These are phyloP conservation scores for Fusarium sp. DNA, from an alignment of 2,329 filamentous ascomycete genomes.

Conservation along the genomic window DNA sequence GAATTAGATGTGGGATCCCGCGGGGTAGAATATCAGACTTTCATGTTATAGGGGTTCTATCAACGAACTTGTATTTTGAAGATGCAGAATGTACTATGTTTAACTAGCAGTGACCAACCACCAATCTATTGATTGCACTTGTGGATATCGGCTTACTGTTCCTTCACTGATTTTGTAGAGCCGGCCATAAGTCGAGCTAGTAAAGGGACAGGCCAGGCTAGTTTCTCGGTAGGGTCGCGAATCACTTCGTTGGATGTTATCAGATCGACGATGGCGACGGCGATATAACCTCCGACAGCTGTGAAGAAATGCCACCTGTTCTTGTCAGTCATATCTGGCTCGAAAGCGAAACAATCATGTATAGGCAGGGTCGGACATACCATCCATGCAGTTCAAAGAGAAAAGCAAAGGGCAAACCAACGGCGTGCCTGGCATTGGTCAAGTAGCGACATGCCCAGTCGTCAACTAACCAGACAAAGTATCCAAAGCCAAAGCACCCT, in stretches of 20 bases:
- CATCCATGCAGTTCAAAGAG: conserved; percentile 56
- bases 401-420: conserved; percentile 54
- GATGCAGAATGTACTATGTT: too few species aligned
- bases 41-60: too few species aligned
- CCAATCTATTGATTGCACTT: too few species aligned
- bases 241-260: conserved; percentile 50
- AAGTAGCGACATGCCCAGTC: conserved; percentile 49
- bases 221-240: conserved; percentile 41
- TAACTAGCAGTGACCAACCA: too few species aligned
- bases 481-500: conserved; percentile 54
- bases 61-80: too few species aligned
- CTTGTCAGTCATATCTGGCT: not conserved
- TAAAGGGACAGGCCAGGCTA: conserved; percentile 53
- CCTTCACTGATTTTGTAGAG: not conserved
- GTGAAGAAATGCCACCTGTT: conserved; percentile 57
- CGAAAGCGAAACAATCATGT: not conserved
- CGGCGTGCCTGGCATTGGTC: conserved; percentile 39
- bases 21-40: too few species aligned
- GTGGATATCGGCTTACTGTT: too few species aligned
- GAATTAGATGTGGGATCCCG: too few species aligned
- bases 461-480: conserved; percentile 55
- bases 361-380: conserved; percentile 40
- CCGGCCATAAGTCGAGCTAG: conserved; percentile 27
- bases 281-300: conserved; percentile 55
- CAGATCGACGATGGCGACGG: conserved; percentile 52